These are phyloP conservation scores for Gracilaria caudata DNA, from an alignment of 23 red algal species.

Conservation along the genomic window DNA sequence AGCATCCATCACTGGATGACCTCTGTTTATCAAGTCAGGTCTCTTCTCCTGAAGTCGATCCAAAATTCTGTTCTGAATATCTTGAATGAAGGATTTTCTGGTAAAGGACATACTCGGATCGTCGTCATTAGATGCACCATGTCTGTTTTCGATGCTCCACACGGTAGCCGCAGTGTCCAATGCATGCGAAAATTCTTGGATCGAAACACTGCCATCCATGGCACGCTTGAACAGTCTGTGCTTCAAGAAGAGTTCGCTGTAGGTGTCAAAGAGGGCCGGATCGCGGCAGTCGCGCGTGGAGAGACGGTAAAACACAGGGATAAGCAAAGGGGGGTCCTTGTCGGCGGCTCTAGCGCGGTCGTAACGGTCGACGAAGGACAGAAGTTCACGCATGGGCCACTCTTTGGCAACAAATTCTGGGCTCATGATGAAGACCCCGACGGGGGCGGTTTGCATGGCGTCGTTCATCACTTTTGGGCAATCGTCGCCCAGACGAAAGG, in stretches of 20 bases:
- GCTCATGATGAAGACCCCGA: neutral
- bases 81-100: neutral
- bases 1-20: neutral
- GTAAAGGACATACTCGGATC: neutral
- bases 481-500: no score
- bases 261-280: conserved; percentile 3
- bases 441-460: conserved; percentile 16
- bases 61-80: neutral
- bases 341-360: neutral
- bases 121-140: neutral
- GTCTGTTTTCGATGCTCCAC: conserved; percentile 2
- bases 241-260: neutral
- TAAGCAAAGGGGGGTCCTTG: neutral
- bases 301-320: conserved; percentile 21
- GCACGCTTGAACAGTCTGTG: conserved; percentile 4
- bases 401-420: conserved; percentile 8
- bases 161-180: neutral
- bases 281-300: conserved; percentile 8
- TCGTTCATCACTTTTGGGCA: neutral
- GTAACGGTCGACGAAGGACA: neutral
- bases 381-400: conserved; percentile 24
- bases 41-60: neutral
- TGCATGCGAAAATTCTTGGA: neutral
- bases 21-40: neutral
- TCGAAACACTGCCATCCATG: neutral